phyloP scores from a whole-genome alignment of 2,329 filamentous ascomycete species.

The Calonectria montana region DNA sequence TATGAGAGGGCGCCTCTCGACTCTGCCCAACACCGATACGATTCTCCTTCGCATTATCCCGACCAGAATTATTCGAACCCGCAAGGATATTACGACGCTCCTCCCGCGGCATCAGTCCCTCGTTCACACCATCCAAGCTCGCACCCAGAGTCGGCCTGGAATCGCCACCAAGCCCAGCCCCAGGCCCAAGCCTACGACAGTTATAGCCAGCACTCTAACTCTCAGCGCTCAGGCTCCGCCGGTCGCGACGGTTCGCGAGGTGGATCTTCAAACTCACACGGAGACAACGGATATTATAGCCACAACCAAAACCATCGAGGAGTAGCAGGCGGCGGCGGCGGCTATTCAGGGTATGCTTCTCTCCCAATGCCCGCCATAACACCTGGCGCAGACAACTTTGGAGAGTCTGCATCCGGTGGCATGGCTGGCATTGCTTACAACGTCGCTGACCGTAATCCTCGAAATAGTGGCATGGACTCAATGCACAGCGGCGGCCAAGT shows the following conservation, averaged over 20 bases:
- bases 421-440: constrained; percentile 75
- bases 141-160: constrained; percentile 41
- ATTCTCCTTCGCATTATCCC: constrained; percentile 37
- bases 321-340: constrained; percentile 35
- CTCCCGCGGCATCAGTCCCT: constrained; percentile 23
- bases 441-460: constrained; percentile 72
- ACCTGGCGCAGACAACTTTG: constrained; percentile 75
- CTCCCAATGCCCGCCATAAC: constrained; percentile 56
- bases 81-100: constrained; percentile 43
- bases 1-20: constrained; percentile 52
- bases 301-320: constrained; percentile 25
- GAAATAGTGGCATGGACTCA: constrained; percentile 74
- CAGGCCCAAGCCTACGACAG: constrained; percentile 23
- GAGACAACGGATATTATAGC: constrained; percentile 39
- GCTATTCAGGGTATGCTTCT: constrained; percentile 39
- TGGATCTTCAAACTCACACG: constrained; percentile 19
- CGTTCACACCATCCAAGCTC: constrained; percentile 36
- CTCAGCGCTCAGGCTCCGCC: constrained; percentile 33
- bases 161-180: constrained; percentile 29
- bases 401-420: constrained; percentile 70
- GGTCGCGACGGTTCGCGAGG: constrained; percentile 37
- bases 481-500: constrained; percentile 57
- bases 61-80: constrained; percentile 37
- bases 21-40: constrained; percentile 37
- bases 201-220: constrained; percentile 30